These are phyloP conservation scores for Phialophora chinensis DNA, from an alignment of 2,329 filamentous ascomycete species.

Conservation along the genomic window DNA sequence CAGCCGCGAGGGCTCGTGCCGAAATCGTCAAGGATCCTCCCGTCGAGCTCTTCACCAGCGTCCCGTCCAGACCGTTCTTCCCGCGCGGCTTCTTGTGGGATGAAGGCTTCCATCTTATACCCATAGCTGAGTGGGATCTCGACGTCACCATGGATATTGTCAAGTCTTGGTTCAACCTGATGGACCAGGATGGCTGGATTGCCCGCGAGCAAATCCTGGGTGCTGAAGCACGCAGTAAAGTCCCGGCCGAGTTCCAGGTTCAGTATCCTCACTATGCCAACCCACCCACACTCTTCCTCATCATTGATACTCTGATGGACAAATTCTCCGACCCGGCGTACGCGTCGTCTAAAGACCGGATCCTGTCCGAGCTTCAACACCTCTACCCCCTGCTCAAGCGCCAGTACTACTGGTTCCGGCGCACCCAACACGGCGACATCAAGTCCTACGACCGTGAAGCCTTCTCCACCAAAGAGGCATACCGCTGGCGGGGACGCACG, in stretches of 20 bases:
- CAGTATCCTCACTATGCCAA: constrained; percentile 99
- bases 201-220: constrained; percentile 94
- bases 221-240: constrained; percentile 88
- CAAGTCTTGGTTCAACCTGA: constrained; percentile 92
- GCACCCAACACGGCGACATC: constrained; percentile 87
- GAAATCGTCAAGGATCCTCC: constrained; percentile 77
- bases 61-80: constrained; percentile 94
- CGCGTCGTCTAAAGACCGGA: constrained; percentile 39
- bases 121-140: constrained; percentile 91
- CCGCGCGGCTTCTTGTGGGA: constrained; percentile 97
- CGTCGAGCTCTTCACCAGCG: constrained; percentile 85
- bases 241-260: constrained; percentile 87
- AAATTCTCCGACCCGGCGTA: constrained; percentile 61
- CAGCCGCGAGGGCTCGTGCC: constrained; percentile 73
- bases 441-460: constrained; percentile 89
- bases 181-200: constrained; percentile 98
- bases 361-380: constrained; percentile 60
- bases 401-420: constrained; percentile 94
- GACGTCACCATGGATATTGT: constrained; percentile 86
- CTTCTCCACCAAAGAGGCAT: constrained; percentile 87
- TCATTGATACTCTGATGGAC: constrained; percentile 82
- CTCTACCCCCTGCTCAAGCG: constrained; percentile 86
- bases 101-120: constrained; percentile 92
- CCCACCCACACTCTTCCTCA: constrained; percentile 90
- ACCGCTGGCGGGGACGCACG: constrained; percentile 92